These are phyloP conservation scores for Metarhizium guizhouense DNA, from an alignment of 2,329 filamentous ascomycete species.

Conservation along the genomic window DNA sequence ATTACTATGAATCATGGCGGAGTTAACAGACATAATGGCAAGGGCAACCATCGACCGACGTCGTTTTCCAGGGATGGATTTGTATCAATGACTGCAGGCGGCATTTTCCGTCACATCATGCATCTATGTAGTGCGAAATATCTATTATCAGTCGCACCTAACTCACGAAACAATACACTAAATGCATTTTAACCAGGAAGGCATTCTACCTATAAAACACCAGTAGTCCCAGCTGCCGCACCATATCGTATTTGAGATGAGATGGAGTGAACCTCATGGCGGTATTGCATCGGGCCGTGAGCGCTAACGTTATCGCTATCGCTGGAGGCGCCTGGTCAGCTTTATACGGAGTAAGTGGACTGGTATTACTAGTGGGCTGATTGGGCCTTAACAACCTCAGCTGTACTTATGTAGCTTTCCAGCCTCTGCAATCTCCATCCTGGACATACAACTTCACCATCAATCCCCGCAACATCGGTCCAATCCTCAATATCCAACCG, in stretches of 20 bases:
- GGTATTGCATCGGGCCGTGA: no score
- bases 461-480: neutral
- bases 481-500: neutral
- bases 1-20: neutral
- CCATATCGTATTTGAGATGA: no score
- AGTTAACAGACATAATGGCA: slow-evolving; percentile 4
- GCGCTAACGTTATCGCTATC: no score
- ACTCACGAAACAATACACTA: neutral
- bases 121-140: neutral
- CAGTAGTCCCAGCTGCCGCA: no score
- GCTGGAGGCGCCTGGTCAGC: no score
- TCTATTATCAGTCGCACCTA: neutral
- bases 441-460: neutral
- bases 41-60: slow-evolving; percentile 4
- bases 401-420: neutral
- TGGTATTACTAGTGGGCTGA: no score
- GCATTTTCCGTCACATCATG: neutral
- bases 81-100: neutral
- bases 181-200: no score
- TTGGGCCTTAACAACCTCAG: no score
- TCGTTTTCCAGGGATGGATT: neutral
- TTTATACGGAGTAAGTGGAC: no score
- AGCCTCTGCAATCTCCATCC: neutral
- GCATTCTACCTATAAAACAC: no score
- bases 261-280: no score